Evolutionary conservation across 169 alveolate species (phyloP).

Genomic region (Plasmodium reichenowi): DNA sequence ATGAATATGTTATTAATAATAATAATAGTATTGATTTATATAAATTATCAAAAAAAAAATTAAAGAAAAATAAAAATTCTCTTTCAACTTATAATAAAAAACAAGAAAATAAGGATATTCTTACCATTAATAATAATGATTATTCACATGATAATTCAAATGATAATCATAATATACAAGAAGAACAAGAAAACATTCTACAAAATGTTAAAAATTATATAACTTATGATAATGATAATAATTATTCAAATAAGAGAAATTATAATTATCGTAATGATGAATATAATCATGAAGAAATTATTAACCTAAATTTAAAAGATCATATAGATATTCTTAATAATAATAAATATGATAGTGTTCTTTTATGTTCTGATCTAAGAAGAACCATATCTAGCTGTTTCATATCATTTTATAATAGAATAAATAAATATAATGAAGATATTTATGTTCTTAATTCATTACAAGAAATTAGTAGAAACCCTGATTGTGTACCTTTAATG

Average conservation of each 20-base stretch:
- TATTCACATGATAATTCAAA: no score
- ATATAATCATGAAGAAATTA: conserved; percentile 10
- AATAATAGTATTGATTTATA: background rate
- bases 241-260: background rate
- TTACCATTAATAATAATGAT: no score
- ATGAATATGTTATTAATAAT: background rate
- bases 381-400: conserved; percentile 69
- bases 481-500: conserved; percentile 41
- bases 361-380: conserved; percentile 70
- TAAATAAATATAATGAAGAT: conserved; percentile 14
- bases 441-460: conserved; percentile 46
- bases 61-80: no score
- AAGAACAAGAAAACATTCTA: no score
- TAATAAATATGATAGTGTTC: conserved; percentile 27
- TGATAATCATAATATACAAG: no score
- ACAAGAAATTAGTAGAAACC: conserved; percentile 71
- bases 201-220: no score
- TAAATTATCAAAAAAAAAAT: background rate
- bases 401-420: conserved; percentile 45
- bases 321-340: conserved; percentile 53
- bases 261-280: conserved; percentile 1
- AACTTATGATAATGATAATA: background rate
- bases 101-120: no score
- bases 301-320: conserved; percentile 24
- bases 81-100: no score